Base-by-base conservation (phyloP, 352 stramenopile genomes). In the Globisporangium polare region DNA sequence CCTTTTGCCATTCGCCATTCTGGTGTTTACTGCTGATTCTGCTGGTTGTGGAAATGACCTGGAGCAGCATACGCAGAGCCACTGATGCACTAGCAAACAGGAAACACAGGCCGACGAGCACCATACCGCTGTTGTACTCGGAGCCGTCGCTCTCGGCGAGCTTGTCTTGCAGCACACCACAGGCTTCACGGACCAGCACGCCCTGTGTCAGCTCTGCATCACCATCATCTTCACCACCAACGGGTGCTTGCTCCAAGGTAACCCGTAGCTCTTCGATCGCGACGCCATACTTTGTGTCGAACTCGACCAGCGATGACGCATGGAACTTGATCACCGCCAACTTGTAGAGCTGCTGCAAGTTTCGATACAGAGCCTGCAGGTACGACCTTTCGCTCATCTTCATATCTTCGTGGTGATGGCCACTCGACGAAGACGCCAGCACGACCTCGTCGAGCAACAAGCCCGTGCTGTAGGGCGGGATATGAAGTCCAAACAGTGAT, bases 101-200 rank as follows among this genome's bases (percentile, higher is more conserved):
- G 26, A 86, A 20, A 0, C 46, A 29, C 0, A 91, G 52, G 0
- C 84, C 84, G 1, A 37, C 58, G 20, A 70, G 69, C 17, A 90
- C 73, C 24, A 67, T 65, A 3, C 46, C 42, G 3, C 27, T 37
- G 53, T 92, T 73, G 68, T 94, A 94, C 70, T 94, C 86, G 0
- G 83, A 92, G 7, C 86, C 86, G 58, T 94, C 80, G 56, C 81
- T 94, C 37, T 77, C 49, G 1, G 66, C 63, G 3, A 94, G 71
- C 29, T 61, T 78, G 12, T 62, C 63, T 71, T 90, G 86, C 6
- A 93, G 55, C 8, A 65, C 49, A 24, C 73, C 53, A 53, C 82
- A 89, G 0, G 74, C 77, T 27, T 72, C 22, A 12, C 74, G 63
- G 3, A 89, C 53, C 1, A 56, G 10, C 3, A 43, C 26, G 31